These are phyloP conservation scores for Mycena vulgaris DNA, from an alignment of 768 basidiomycete species.

Conservation along the genomic window DNA sequence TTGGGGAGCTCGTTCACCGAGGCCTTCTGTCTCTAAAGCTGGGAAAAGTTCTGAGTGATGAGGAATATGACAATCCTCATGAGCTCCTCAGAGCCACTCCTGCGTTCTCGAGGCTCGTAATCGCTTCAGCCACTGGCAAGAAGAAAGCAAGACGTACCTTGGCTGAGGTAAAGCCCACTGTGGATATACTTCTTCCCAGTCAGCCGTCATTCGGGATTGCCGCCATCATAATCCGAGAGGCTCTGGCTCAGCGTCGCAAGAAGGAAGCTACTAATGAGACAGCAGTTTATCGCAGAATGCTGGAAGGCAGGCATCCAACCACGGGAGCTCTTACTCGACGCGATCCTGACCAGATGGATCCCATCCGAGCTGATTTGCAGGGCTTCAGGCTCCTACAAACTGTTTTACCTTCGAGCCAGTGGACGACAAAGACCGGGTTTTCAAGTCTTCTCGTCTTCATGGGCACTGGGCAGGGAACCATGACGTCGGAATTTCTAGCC, in stretches of 20 bases:
- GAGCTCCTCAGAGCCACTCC: neutral
- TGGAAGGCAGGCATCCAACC: constrained; percentile 4
- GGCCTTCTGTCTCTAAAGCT: constrained; percentile 17
- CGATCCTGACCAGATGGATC: constrained; percentile 28
- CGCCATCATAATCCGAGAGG: constrained; percentile 17
- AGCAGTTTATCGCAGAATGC: neutral
- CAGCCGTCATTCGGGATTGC: constrained; percentile 8
- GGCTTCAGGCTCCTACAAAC: neutral
- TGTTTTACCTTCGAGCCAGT: neutral
- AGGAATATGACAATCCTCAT: constrained; percentile 17
- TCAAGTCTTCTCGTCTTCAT: constrained; percentile 25
- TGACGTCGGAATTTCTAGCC: neutral
- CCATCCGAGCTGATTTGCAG: constrained; percentile 8
- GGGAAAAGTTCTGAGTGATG: neutral
- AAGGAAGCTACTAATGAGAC: neutral
- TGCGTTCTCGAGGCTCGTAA: neutral
- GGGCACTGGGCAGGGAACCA: constrained; percentile 9
- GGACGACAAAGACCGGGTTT: neutral
- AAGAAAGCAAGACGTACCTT: neutral
- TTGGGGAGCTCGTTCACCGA: constrained; percentile 10
- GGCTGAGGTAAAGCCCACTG: neutral
- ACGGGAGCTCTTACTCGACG: neutral
- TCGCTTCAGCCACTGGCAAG: neutral
- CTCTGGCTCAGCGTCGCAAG: neutral
- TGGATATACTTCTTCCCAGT: neutral